These are phyloP conservation scores for Cyanodermella asteris DNA, from an alignment of 2,329 filamentous ascomycete species.

Conservation along the genomic window DNA sequence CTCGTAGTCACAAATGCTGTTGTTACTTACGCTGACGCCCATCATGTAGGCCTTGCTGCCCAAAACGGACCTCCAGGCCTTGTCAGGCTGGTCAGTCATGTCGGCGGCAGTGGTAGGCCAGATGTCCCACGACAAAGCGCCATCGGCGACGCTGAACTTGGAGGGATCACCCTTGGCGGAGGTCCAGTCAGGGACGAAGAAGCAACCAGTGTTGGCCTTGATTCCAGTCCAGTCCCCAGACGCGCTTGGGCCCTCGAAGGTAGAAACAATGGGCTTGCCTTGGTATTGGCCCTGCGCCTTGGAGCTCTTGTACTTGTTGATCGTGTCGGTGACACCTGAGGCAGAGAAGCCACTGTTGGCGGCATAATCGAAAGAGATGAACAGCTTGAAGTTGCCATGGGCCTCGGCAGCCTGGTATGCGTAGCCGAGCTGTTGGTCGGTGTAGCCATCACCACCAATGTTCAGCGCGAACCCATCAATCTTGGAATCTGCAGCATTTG, in stretches of 20 bases:
- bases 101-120: slow-evolving; percentile 19
- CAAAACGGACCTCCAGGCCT: slow-evolving; percentile 17
- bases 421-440: slow-evolving; percentile 11
- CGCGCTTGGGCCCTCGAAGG: slow-evolving; percentile 22
- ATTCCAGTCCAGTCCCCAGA: slow-evolving; percentile 23
- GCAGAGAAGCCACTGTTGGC: slow-evolving; percentile 14
- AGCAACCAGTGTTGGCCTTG: slow-evolving; percentile 18
- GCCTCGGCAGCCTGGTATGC: slow-evolving; percentile 13
- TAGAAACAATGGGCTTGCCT: slow-evolving; percentile 17
- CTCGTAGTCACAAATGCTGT: too few relatives aligned
- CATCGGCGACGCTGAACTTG: slow-evolving; percentile 15
- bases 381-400: slow-evolving; percentile 14
- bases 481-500: slow-evolving; percentile 6
- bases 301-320: slow-evolving; percentile 11
- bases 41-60: slow-evolving; percentile 27
- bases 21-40: too few relatives aligned
- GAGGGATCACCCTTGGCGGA: slow-evolving; percentile 14
- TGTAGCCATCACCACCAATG: slow-evolving; percentile 14
- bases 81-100: slow-evolving; percentile 17
- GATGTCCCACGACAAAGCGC: slow-evolving; percentile 22
- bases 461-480: slow-evolving; percentile 11
- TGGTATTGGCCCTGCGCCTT: slow-evolving; percentile 13
- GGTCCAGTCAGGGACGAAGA: slow-evolving; percentile 26
- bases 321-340: slow-evolving; percentile 10
- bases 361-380: slow-evolving; percentile 18